Percentiles rank a stretch among this genome's conserved stretches.
Conservation (phyloP, 768 basidiomycete genomes). For the Nidularia pulvinata region DNA sequence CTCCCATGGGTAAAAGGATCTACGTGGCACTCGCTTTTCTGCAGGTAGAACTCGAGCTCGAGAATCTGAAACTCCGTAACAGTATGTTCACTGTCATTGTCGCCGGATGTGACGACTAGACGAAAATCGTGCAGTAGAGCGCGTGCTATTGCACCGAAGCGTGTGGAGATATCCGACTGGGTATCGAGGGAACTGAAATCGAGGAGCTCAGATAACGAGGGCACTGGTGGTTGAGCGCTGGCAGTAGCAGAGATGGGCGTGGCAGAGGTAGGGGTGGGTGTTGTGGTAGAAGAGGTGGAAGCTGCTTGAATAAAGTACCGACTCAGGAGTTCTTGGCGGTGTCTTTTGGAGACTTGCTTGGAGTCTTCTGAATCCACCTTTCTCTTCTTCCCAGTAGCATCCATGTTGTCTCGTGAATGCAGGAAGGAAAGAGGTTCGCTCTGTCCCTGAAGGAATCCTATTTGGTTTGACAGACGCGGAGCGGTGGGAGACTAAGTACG, state of each 20-base stretch:
- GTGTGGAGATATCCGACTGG: constrained; percentile 31
- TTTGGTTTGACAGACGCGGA: too few species aligned
- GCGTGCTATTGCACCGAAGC: constrained; percentile 48
- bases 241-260: not conserved
- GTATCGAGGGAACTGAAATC: constrained; percentile 43
- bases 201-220: constrained; percentile 27
- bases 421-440: too few species aligned
- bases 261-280: not conserved
- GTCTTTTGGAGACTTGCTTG: too few species aligned
- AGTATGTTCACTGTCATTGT: too few species aligned
- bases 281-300: not conserved
- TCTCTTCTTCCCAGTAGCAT: too few species aligned
- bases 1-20: constrained; percentile 80
- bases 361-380: too few species aligned
- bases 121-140: constrained; percentile 44
- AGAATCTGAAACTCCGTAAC: constrained; percentile 54
- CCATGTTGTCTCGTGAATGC: too few species aligned
- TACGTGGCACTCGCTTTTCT: constrained; percentile 53
- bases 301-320: not conserved
- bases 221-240: not conserved
- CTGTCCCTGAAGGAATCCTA: too few species aligned
- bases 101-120: constrained; percentile 34
- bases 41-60: constrained; percentile 81
- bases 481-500: too few species aligned
- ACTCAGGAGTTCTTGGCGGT: too few species aligned